Conservation (phyloP, 2,329 filamentous ascomycete species). For the Cyclaneusma minus region DNA sequence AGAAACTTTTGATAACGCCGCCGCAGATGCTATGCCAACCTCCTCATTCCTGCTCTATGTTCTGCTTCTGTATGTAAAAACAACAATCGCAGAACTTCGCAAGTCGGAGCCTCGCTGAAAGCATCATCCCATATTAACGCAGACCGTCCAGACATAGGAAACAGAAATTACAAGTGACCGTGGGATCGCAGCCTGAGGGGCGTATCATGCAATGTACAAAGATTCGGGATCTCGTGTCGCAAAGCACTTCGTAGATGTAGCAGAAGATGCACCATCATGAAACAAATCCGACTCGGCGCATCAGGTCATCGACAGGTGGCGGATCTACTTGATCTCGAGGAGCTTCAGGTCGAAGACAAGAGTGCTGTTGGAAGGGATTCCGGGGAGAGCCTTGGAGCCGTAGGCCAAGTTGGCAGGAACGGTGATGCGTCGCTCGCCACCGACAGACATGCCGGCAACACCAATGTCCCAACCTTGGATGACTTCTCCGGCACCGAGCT, state of each 20-base stretch:
- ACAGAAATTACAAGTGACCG: too few species aligned
- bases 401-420: slow-evolving; percentile 83
- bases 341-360: slow-evolving; percentile 87
- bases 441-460: slow-evolving; percentile 79
- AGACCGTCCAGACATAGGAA: too few species aligned
- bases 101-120: slow-evolving; percentile 19
- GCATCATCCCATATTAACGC: slow-evolving; percentile 8
- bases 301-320: slow-evolving; percentile 4
- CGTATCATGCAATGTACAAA: too few species aligned
- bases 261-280: not conserved
- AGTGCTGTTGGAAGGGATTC: slow-evolving; percentile 83
- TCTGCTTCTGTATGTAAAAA: slow-evolving; percentile 13
- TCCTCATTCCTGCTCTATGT: slow-evolving; percentile 17
- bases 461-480: slow-evolving; percentile 99
- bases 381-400: slow-evolving; percentile 66
- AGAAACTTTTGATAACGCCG: slow-evolving; percentile 15
- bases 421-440: slow-evolving; percentile 82
- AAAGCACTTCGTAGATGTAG: too few species aligned
- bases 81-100: slow-evolving; percentile 14
- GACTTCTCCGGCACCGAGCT: slow-evolving; percentile 84
- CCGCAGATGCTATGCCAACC: slow-evolving; percentile 17
- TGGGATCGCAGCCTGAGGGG: too few species aligned
- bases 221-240: too few species aligned
- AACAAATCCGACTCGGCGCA: slow-evolving; percentile 5
- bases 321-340: slow-evolving; percentile 60